Evolutionary conservation across 441 rosid species (phyloP).

Genomic region (Adansonia grandidieri): DNA sequence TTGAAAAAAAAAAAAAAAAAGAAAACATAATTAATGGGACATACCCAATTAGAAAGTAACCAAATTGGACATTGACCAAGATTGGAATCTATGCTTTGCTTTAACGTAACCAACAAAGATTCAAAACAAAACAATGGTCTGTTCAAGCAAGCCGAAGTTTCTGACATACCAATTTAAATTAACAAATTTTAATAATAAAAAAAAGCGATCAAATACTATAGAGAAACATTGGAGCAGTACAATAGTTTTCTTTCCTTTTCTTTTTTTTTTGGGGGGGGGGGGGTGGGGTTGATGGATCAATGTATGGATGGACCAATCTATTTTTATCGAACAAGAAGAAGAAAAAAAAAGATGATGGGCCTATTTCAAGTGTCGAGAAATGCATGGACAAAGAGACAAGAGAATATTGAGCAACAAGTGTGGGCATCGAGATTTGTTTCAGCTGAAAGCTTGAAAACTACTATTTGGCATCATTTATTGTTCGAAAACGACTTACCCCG

Average conservation of each 20-base stretch:
- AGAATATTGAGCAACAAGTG: conserved; percentile 22
- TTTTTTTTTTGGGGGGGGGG: not conserved
- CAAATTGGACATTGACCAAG: conserved; percentile 24
- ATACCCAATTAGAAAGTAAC: conserved; percentile 36
- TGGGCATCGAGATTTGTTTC: conserved; percentile 35
- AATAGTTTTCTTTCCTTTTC: not conserved
- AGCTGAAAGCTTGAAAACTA: conserved; percentile 26
- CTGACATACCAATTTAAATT: conserved; percentile 34
- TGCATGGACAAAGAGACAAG: conserved; percentile 46
- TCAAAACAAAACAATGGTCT: conserved; percentile 16
- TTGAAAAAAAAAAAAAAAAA: conserved; percentile 22
- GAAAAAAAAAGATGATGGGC: conserved; percentile 38
- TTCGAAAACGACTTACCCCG: conserved; percentile 53
- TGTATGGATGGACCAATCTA: conserved; percentile 17
- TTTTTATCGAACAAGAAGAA: conserved; percentile 19
- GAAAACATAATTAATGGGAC: conserved; percentile 26
- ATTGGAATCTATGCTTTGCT: conserved; percentile 25
- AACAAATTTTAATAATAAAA: not conserved
- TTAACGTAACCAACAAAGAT: conserved; percentile 36
- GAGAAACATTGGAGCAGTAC: conserved; percentile 12
- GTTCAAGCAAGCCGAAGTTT: conserved; percentile 42
- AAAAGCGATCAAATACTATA: not conserved
- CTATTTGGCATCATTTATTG: conserved; percentile 39
- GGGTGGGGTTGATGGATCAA: not conserved
- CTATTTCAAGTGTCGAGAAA: conserved; percentile 47